These are phyloP conservation scores for Lepidium sativum DNA, from an alignment of 345 rosid genomes.

Conservation along the genomic window DNA sequence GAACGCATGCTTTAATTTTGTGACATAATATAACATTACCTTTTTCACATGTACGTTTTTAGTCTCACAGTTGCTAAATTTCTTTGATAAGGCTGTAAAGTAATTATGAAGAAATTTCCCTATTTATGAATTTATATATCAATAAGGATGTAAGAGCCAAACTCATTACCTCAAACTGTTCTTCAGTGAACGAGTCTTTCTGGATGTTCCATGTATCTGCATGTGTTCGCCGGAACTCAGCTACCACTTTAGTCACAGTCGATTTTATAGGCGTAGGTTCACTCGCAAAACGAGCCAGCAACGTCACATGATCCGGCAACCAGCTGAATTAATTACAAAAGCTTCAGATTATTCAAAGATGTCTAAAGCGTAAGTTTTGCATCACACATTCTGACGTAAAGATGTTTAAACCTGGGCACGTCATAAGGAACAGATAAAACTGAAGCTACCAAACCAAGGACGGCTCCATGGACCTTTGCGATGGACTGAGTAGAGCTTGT, in stretches of 20 bases:
- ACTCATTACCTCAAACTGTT: slow-evolving; percentile 78
- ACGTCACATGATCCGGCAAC: slow-evolving; percentile 88
- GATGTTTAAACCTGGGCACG: slow-evolving; percentile 74
- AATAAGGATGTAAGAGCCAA: not conserved
- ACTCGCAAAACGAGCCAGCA: slow-evolving; percentile 71
- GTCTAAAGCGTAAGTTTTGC: not conserved
- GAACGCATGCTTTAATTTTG: not conserved
- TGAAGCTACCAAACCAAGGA: slow-evolving; percentile 93
- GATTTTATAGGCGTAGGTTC: slow-evolving; percentile 90
- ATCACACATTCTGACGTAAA: not conserved
- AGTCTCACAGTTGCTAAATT: not conserved
- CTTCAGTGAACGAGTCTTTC: slow-evolving; percentile 83
- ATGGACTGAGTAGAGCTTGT: slow-evolving; percentile 34
- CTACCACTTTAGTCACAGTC: slow-evolving; percentile 91
- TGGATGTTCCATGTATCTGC: slow-evolving; percentile 96
- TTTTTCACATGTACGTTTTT: not conserved
- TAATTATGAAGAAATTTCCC: not conserved
- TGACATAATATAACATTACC: no score
- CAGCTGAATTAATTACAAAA: slow-evolving; percentile 37
- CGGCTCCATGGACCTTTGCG: slow-evolving; percentile 80
- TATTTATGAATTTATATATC: not conserved
- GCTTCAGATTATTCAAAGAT: not conserved
- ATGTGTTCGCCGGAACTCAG: slow-evolving; percentile 92
- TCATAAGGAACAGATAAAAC: slow-evolving; percentile 96
- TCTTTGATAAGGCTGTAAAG: not conserved